A percentile compares a stretch with the other conserved stretches of the same genome.
These are phyloP conservation scores for Cutaneotrichosporon dermatis DNA, from an alignment of 1,284 basidiomycete species.

Conservation along the genomic window DNA sequence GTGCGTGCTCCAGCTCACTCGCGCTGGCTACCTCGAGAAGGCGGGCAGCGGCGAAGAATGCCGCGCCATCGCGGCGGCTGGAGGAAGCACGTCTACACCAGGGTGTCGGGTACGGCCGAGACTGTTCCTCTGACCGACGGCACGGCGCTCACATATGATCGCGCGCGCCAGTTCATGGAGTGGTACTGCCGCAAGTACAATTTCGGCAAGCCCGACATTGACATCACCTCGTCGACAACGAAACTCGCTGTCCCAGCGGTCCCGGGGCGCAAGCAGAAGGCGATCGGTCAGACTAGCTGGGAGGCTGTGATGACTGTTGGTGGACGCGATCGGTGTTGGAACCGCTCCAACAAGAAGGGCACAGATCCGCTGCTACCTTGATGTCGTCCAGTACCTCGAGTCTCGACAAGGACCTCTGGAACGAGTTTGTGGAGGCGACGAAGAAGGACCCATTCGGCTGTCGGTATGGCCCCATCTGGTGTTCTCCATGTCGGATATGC, in stretches of 20 bases:
- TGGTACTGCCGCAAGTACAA: constrained; percentile 82
- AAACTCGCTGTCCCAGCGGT: not conserved
- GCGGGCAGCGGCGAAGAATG: constrained; percentile 11
- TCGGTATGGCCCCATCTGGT: constrained; percentile 65
- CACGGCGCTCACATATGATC: constrained; percentile 63
- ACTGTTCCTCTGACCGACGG: constrained; percentile 60
- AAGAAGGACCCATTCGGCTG: constrained; percentile 39
- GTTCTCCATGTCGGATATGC: constrained; percentile 63
- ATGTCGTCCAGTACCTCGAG: constrained; percentile 82
- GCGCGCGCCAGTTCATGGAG: constrained; percentile 86
- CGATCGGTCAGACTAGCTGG: constrained; percentile 54
- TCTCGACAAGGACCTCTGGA: constrained; percentile 77
- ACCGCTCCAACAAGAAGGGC: constrained; percentile 71
- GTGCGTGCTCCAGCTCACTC: constrained; percentile 66
- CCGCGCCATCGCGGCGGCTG: constrained; percentile 4
- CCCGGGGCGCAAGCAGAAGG: constrained; percentile 17
- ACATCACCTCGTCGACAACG: constrained; percentile 50
- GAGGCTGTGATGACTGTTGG: constrained; percentile 78
- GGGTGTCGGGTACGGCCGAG: constrained; percentile 4
- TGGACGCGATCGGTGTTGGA: constrained; percentile 74
- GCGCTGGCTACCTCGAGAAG: constrained; percentile 52
- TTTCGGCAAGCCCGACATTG: constrained; percentile 76
- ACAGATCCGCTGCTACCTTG: constrained; percentile 71
- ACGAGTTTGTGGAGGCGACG: constrained; percentile 55
- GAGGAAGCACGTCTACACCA: constrained; percentile 15